Evolutionary conservation across 169 alveolate species (phyloP).

Genomic region (Cystoisospora suis): DNA sequence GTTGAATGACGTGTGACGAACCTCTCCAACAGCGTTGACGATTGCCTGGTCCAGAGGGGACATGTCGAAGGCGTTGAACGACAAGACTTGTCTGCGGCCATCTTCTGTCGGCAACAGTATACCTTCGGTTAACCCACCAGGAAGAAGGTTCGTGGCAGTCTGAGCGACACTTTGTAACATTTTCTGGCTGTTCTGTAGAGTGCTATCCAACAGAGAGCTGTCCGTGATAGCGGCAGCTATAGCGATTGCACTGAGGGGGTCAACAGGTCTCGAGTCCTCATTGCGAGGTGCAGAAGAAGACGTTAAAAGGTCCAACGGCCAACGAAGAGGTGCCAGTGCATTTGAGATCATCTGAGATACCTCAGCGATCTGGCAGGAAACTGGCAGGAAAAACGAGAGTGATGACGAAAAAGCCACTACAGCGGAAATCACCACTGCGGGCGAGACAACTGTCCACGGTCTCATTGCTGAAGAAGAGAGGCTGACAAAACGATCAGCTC

Average conservation of each 20-base stretch:
- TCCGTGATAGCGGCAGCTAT: not conserved
- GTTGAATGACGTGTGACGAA: too few relatives aligned
- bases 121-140: not conserved
- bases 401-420: not conserved
- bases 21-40: slow-evolving; percentile 35
- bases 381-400: not conserved
- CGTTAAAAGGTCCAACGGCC: not conserved
- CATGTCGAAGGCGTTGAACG: not conserved
- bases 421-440: too few relatives aligned
- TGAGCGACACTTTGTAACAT: slow-evolving; percentile 7
- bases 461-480: too few relatives aligned
- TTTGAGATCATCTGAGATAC: not conserved
- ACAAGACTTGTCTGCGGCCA: not conserved
- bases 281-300: not conserved
- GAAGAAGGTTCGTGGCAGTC: not conserved
- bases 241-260: not conserved
- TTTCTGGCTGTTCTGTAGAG: slow-evolving; percentile 17
- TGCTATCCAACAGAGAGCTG: not conserved
- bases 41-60: slow-evolving; percentile 23
- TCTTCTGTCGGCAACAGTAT: slow-evolving; percentile 12
- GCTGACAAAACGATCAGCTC: too few relatives aligned
- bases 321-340: not conserved
- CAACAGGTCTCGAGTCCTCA: not conserved
- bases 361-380: not conserved
- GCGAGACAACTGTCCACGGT: too few relatives aligned